These are phyloP conservation scores for Paxillus ammoniavirescens DNA, from an alignment of 768 basidiomycete genomes.

Conservation along the genomic window DNA sequence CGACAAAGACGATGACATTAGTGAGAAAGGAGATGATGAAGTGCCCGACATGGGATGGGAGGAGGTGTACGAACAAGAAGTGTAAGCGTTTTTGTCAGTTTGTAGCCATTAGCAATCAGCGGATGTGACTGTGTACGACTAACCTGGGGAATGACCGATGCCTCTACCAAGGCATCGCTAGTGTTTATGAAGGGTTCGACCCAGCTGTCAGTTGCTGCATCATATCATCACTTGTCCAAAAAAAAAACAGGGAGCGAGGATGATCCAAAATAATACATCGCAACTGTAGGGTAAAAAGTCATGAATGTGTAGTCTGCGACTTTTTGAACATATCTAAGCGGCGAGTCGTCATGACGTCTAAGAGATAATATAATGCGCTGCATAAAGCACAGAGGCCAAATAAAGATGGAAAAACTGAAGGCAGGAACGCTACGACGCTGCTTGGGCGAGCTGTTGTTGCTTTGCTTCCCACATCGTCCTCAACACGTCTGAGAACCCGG, in stretches of 20 bases:
- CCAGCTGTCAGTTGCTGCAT: too few species aligned
- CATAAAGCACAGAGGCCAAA: slow-evolving; percentile 1
- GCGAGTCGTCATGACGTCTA: slow-evolving; percentile 19
- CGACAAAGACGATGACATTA: slow-evolving; percentile 29
- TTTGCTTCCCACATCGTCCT: slow-evolving; percentile 75
- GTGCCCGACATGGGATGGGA: slow-evolving; percentile 36
- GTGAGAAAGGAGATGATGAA: slow-evolving; percentile 40
- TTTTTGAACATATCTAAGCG: slow-evolving; percentile 25
- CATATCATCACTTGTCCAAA: too few species aligned
- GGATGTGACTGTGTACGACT: neutral
- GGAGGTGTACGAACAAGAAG: slow-evolving; percentile 74
- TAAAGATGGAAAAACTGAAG: slow-evolving; percentile 7
- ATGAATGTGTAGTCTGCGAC: slow-evolving; percentile 25
- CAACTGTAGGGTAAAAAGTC: slow-evolving; percentile 23
- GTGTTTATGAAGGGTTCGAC: too few species aligned
- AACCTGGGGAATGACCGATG: neutral
- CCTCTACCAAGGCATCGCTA: too few species aligned
- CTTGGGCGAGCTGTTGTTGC: slow-evolving; percentile 41
- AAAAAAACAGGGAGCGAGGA: neutral
- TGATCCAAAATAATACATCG: slow-evolving; percentile 16
- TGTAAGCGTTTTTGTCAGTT: slow-evolving; percentile 23
- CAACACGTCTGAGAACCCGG: slow-evolving; percentile 88
- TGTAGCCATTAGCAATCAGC: neutral
- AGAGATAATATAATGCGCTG: slow-evolving; percentile 6
- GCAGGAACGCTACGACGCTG: slow-evolving; percentile 24